These are phyloP conservation scores for Salix caprea DNA, from an alignment of 345 rosid species.

Conservation along the genomic window DNA sequence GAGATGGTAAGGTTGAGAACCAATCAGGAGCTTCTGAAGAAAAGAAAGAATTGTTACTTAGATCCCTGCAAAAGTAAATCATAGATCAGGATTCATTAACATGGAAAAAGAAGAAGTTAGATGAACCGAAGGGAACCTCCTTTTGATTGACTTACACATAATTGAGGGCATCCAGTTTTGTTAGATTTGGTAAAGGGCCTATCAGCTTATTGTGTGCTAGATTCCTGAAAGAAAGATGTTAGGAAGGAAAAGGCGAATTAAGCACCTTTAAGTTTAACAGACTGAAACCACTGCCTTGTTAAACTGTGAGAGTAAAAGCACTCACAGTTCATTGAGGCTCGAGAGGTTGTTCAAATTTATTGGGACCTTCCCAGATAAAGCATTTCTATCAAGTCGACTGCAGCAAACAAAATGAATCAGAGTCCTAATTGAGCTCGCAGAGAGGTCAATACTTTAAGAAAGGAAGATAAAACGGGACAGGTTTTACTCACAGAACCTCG, in stretches of 20 bases:
- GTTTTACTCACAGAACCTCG: constrained; percentile 89
- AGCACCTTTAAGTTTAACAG: neutral
- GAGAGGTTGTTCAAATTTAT: constrained; percentile 70
- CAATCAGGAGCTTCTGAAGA: constrained; percentile 68
- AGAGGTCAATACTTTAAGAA: neutral
- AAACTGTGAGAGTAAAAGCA: neutral
- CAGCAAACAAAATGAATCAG: constrained; percentile 21
- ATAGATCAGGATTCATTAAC: neutral
- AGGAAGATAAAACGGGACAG: neutral
- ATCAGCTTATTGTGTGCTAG: constrained; percentile 69
- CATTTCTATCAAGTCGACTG: constrained; percentile 98
- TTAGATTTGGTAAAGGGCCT: constrained; percentile 78
- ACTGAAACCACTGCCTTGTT: neutral
- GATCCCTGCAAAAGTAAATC: constrained; percentile 52
- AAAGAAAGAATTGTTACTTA: constrained; percentile 76
- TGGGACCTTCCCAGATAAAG: constrained; percentile 56
- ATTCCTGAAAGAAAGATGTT: constrained; percentile 46
- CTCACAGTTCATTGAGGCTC: constrained; percentile 70
- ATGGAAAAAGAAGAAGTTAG: neutral
- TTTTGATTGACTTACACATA: constrained; percentile 51
- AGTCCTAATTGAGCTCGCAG: neutral
- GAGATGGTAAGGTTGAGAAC: constrained; percentile 81
- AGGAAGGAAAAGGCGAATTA: neutral
- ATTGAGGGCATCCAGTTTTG: constrained; percentile 59
- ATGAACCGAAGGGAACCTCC: neutral